Base-by-base conservation (phyloP, 2,329 filamentous ascomycete species). In the Arthrinium phaeospermum region DNA sequence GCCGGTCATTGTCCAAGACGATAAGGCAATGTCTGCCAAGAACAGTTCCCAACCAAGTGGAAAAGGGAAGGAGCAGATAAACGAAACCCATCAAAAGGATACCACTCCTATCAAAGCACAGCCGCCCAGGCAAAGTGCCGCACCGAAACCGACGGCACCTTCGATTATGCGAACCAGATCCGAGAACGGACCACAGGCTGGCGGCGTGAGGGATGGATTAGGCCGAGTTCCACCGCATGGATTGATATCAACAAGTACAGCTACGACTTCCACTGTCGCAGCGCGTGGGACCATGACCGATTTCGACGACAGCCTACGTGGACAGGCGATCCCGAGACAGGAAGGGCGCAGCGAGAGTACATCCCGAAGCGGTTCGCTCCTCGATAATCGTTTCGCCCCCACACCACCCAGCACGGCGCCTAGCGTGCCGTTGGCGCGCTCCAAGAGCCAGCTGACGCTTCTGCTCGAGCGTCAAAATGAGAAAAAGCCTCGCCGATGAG, bases 361-460 rank as follows among this genome's bases (percentile, higher is more conserved):
- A 24, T 24, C 46, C n/a, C 49, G 24, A 70, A 44, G 46, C 24
- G 76, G 82, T 37, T 81, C 83, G 12, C 77, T 79, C 22, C 78
- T 80, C n/a, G 77, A 83, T 41, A 73, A 77, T 12, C 75, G 82
- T 30, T 85, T 89, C 71, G 84, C 83, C 5, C 88, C 88, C 34
- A 89, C 87, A 0, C 84, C 84, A 71, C 87, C 86, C 5, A 86
- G 82, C 61, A 79, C 82, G 14, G 81, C 83, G 19, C 80, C 85
- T 37, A 80, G 80, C 19, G 82, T 88, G 10, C 87, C 86, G 4
- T 81, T 91, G 68, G 88, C 84, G n/a, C 83, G 88, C 72, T 88
- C 89, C n/a, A 90, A 87, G 79, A 91, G 89, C 75, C 89, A 91
- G 77, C 81, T 91, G 41, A 87, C 86, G 13, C 80, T 91, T 4